These are phyloP conservation scores for Nitzschia inconspicua DNA, from an alignment of 108 stramenopile genomes.

Conservation along the genomic window DNA sequence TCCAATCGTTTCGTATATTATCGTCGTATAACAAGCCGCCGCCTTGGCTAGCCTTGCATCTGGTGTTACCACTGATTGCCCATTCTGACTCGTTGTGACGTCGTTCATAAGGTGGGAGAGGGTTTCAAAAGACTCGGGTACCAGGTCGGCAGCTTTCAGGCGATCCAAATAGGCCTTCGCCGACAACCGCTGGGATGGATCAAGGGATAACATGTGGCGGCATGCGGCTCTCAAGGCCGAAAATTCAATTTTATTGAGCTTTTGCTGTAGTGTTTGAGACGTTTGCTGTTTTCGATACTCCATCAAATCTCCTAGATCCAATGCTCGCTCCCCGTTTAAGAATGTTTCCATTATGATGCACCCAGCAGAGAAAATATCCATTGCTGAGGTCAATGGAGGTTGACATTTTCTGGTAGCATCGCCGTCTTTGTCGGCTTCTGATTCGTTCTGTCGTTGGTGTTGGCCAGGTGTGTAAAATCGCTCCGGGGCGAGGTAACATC, in stretches of 20 bases:
- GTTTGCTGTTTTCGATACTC: constrained; percentile 61
- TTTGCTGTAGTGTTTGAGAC: constrained; percentile 63
- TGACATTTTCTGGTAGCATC: not conserved
- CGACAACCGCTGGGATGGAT: constrained; percentile 71
- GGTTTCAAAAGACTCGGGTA: constrained; percentile 29
- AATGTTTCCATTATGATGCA: constrained; percentile 94
- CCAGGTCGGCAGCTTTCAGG: constrained; percentile 35
- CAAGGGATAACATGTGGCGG: constrained; percentile 83
- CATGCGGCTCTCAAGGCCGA: constrained; percentile 78
- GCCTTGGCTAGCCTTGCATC: constrained; percentile 88
- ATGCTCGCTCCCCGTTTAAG: constrained; percentile 88
- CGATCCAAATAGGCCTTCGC: constrained; percentile 71
- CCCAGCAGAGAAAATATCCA: constrained; percentile 97
- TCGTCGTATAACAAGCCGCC: constrained; percentile 68
- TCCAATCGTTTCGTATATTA: constrained; percentile 73
- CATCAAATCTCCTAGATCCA: constrained; percentile 92
- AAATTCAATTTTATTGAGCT: constrained; percentile 84
- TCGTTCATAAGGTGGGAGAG: constrained; percentile 22
- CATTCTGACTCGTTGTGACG: not conserved
- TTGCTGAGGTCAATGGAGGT: constrained; percentile 68
- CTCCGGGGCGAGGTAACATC: constrained; percentile 97
- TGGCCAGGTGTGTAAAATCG: constrained; percentile 58
- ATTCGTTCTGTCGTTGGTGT: constrained; percentile 2
- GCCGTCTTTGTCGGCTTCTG: not conserved
- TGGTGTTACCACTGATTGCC: constrained; percentile 46